A percentile compares a stretch with the other conserved stretches of the same genome.
Conservation (phyloP, 2,329 filamentous ascomycete genomes). For the Fonsecaea erecta region DNA sequence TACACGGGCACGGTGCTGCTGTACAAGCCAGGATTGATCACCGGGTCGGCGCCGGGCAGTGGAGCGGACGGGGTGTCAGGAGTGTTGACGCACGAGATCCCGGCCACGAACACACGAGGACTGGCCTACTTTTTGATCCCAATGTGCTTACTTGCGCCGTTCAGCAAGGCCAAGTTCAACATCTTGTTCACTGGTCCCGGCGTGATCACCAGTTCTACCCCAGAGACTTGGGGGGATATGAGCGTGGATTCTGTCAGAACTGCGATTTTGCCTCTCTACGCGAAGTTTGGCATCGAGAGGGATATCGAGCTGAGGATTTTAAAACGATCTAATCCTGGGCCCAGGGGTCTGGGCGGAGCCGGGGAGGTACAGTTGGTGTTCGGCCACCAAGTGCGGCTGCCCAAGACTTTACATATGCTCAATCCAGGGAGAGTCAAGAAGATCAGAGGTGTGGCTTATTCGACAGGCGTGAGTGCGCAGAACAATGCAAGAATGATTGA, state of each 20-base stretch:
- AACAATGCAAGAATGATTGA: slow-evolving; percentile 98
- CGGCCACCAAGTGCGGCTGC: slow-evolving; percentile 87
- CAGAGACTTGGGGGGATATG: slow-evolving; percentile 73
- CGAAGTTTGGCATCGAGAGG: slow-evolving; percentile 85
- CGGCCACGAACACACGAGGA: slow-evolving; percentile 75
- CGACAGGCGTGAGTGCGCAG: slow-evolving; percentile 84
- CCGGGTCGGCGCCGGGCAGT: slow-evolving; percentile 76
- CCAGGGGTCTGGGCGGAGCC: slow-evolving; percentile 76
- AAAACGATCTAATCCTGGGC: slow-evolving; percentile 75
- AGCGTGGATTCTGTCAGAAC: slow-evolving; percentile 93
- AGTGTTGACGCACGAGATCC: slow-evolving; percentile 79
- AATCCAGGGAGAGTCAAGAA: slow-evolving; percentile 83
- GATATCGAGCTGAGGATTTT: slow-evolving; percentile 84
- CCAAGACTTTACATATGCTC: slow-evolving; percentile 89
- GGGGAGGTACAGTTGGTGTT: slow-evolving; percentile 94
- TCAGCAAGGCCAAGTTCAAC: slow-evolving; percentile 88
- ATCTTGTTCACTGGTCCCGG: slow-evolving; percentile 87
- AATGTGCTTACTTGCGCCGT: slow-evolving; percentile 86
- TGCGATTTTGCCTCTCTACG: slow-evolving; percentile 86
- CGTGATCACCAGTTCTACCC: slow-evolving; percentile 85
- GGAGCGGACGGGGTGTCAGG: slow-evolving; percentile 69
- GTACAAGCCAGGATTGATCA: slow-evolving; percentile 90
- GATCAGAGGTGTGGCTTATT: slow-evolving; percentile 91
- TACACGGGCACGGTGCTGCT: slow-evolving; percentile 93
- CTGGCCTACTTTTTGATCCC: slow-evolving; percentile 91